Evolutionary conservation across 768 basidiomycete species (phyloP).

Genomic region (Coprinopsis marcescibilis): DNA sequence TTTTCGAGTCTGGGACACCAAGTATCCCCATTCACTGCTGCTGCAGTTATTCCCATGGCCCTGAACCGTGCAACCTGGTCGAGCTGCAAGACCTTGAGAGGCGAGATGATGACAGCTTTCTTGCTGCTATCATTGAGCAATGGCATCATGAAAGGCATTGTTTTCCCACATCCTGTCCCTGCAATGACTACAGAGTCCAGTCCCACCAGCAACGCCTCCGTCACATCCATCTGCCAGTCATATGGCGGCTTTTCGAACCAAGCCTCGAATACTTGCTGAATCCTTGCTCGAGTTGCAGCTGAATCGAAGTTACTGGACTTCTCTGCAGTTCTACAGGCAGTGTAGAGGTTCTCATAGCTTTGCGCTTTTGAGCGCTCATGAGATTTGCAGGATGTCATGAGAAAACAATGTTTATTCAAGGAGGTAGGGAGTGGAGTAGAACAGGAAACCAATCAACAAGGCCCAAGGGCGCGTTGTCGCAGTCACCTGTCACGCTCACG

Average conservation of each 20-base stretch:
- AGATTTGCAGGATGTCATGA: neutral
- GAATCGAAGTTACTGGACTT: conserved; percentile 4
- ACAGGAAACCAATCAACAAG: neutral
- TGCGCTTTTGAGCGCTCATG: neutral
- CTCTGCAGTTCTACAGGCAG: neutral
- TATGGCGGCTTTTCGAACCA: conserved; percentile 12
- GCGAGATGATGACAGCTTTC: too few species aligned
- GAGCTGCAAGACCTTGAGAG: too few species aligned
- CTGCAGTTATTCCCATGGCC: too few species aligned
- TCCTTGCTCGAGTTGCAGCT: neutral
- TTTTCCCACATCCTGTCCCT: conserved; percentile 30
- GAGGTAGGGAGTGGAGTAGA: neutral
- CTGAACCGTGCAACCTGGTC: too few species aligned
- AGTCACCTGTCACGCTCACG: neutral
- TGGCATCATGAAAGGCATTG: conserved; percentile 27
- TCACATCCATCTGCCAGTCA: conserved; percentile 30
- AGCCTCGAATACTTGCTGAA: neutral
- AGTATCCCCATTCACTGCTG: too few species aligned
- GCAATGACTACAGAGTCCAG: conserved; percentile 27
- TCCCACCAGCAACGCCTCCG: conserved; percentile 26
- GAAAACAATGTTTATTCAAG: too few species aligned
- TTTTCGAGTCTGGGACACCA: too few species aligned
- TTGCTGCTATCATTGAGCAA: too few species aligned
- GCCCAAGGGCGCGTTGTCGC: neutral
- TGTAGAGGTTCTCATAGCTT: neutral